Evolutionary conservation across 768 basidiomycete species (phyloP).

Genomic region (Boletus vinaceobasis): DNA sequence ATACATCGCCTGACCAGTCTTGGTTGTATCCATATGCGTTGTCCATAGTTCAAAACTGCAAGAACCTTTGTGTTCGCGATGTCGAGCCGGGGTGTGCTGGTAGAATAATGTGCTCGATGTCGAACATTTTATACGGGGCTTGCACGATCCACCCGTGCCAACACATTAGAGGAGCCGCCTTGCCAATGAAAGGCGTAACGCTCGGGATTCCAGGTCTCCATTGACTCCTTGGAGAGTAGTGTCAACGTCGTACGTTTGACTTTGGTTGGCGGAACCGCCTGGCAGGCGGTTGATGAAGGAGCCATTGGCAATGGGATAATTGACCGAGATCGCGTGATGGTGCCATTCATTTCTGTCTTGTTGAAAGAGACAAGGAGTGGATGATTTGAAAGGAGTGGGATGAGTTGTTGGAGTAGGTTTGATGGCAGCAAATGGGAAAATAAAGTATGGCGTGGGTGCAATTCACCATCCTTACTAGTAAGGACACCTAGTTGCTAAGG

Average conservation of each 20-base stretch:
- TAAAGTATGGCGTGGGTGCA: neutral
- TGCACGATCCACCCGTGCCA: neutral
- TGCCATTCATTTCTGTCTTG: neutral
- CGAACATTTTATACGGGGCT: slow-evolving; percentile 2
- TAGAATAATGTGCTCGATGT: neutral
- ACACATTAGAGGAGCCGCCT: neutral
- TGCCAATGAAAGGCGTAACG: neutral
- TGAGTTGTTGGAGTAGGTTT: neutral
- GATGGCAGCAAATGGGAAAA: neutral
- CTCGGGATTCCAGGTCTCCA: neutral
- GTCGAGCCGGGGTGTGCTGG: neutral
- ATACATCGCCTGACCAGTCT: neutral
- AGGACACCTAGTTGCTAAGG: too few relatives aligned
- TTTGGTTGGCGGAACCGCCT: slow-evolving; percentile 2
- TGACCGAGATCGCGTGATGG: neutral
- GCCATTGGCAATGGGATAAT: neutral
- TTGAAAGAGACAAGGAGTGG: neutral
- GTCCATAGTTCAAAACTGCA: neutral
- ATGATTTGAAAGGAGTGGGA: neutral
- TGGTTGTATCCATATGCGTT: neutral
- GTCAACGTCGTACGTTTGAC: neutral
- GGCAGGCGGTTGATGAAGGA: slow-evolving; percentile 1
- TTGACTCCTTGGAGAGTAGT: neutral
- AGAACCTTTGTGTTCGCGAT: neutral
- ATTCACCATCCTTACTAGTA: neutral